Evolutionary conservation across 176 grass and related monocot genomes (phyloP).

Genomic region (Oryza glumipatula): DNA sequence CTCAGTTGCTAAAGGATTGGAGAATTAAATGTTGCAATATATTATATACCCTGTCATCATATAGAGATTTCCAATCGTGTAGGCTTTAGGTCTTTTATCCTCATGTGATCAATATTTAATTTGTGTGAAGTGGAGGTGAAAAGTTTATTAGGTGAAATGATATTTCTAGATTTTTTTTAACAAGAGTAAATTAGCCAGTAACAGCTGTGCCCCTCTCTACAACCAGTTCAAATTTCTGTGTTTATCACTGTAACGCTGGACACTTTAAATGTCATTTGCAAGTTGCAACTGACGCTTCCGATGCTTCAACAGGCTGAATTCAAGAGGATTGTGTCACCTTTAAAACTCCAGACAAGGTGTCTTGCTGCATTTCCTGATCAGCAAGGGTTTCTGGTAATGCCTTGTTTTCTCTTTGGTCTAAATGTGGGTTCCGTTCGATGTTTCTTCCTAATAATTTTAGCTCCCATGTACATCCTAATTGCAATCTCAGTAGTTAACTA

Average conservation of each 20-base stretch:
- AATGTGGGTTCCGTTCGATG: background rate
- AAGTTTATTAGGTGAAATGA: background rate
- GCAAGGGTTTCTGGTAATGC: slow-evolving; percentile 94
- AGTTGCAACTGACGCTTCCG: slow-evolving; percentile 27
- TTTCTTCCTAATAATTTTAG: background rate
- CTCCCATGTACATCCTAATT: background rate
- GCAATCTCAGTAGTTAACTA: background rate
- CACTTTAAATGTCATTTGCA: slow-evolving; percentile 16
- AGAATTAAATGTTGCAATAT: slow-evolving; percentile 2
- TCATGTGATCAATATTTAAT: background rate
- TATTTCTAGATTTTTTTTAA: background rate
- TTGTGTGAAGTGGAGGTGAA: slow-evolving; percentile 17
- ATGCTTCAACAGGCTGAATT: slow-evolving; percentile 69
- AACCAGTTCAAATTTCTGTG: background rate
- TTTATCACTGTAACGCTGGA: slow-evolving; percentile 7
- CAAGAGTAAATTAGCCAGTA: slow-evolving; percentile 27
- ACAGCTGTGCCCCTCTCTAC: background rate
- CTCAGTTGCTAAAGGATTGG: slow-evolving; percentile 14
- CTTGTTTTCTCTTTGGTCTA: slow-evolving; percentile 1
- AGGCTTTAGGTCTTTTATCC: background rate
- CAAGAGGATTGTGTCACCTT: slow-evolving; percentile 82
- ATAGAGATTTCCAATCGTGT: slow-evolving; percentile 13
- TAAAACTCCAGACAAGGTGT: slow-evolving; percentile 90
- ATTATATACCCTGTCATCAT: slow-evolving; percentile 6
- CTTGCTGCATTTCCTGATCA: slow-evolving; percentile 98